A percentile compares a stretch with the other conserved stretches of the same genome.
phyloP scores from a whole-genome alignment of 192 early-diverging fungal species.

The Phlyctochytrium arcticum region DNA sequence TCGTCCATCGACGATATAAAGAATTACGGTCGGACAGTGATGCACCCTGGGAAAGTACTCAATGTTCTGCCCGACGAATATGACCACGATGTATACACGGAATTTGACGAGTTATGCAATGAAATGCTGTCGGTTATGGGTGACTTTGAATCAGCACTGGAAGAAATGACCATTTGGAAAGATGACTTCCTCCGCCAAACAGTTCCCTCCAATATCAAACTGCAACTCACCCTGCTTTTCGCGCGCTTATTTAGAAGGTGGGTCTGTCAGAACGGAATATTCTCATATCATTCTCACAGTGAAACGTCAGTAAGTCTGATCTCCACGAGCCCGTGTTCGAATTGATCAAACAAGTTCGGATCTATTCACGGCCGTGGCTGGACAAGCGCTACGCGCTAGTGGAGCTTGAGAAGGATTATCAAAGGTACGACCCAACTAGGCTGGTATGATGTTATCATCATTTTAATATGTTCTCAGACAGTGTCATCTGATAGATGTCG shows the following conservation, averaged over 20 bases:
- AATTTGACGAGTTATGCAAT: conserved; percentile 45
- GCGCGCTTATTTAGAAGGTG: conserved; percentile 47
- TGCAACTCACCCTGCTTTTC: conserved; percentile 49
- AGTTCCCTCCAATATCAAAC: conserved; percentile 44
- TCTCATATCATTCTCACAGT: background rate
- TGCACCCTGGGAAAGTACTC: conserved; percentile 18
- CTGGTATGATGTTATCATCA: background rate
- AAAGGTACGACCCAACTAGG: conserved; percentile 16
- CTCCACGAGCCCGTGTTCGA: conserved; percentile 56
- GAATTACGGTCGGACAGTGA: background rate
- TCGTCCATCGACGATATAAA: conserved; percentile 21
- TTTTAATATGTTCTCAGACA: conserved; percentile 24
- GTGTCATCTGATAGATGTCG: conserved; percentile 44
- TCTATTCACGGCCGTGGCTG: conserved; percentile 48
- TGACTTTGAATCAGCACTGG: conserved; percentile 47
- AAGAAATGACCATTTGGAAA: conserved; percentile 55
- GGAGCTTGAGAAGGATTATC: conserved; percentile 49
- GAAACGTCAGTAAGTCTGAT: conserved; percentile 43
- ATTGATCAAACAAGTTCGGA: conserved; percentile 46
- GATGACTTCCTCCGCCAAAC: conserved; percentile 46
- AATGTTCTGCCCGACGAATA: conserved; percentile 21
- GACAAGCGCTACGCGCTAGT: conserved; percentile 37
- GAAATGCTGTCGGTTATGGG: conserved; percentile 37
- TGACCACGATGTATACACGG: conserved; percentile 26
- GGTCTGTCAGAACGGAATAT: background rate